Percentiles rank a stretch among this genome's conserved stretches.
Conservation (phyloP, 2,329 filamentous ascomycete species). For the Monosporascus sp. region DNA sequence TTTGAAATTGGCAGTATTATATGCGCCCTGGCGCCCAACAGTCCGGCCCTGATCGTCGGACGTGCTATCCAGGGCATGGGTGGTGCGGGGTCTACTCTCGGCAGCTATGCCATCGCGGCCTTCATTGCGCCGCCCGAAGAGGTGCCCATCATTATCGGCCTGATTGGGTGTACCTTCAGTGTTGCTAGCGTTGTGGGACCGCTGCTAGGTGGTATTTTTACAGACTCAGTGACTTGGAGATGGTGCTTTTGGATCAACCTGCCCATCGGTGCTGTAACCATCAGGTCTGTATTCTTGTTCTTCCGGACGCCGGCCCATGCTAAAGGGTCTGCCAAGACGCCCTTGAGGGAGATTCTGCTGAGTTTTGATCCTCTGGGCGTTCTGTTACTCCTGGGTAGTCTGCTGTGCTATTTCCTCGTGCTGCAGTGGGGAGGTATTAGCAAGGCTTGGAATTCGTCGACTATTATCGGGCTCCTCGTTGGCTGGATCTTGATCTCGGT, state of each 20-base stretch:
- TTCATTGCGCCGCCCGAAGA: slow-evolving; percentile 23
- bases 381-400: slow-evolving; percentile 13
- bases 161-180: slow-evolving; percentile 25
- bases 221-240: slow-evolving; percentile 20
- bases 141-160: slow-evolving; percentile 23
- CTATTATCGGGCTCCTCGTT: neutral
- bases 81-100: slow-evolving; percentile 28
- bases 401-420: slow-evolving; percentile 23
- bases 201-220: slow-evolving; percentile 28
- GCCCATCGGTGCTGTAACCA: slow-evolving; percentile 24
- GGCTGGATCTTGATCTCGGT: neutral
- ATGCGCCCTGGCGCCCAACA: slow-evolving; percentile 29
- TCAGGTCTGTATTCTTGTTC: slow-evolving; percentile 16
- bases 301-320: slow-evolving; percentile 18
- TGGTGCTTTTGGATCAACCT: slow-evolving; percentile 20
- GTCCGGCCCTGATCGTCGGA: slow-evolving; percentile 30
- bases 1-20: slow-evolving; percentile 31
- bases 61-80: slow-evolving; percentile 31
- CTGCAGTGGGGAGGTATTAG: slow-evolving; percentile 25
- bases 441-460: slow-evolving; percentile 9
- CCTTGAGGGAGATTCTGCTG: slow-evolving; percentile 10
- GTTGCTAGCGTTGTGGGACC: slow-evolving; percentile 27
- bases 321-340: neutral
- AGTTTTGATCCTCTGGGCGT: slow-evolving; percentile 21
- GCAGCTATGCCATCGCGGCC: slow-evolving; percentile 22